A percentile compares a stretch with the other conserved stretches of the same genome.
Evolutionary conservation across 768 basidiomycete species (phyloP).

Genomic region (Phlebiopsis flavidoalba): DNA sequence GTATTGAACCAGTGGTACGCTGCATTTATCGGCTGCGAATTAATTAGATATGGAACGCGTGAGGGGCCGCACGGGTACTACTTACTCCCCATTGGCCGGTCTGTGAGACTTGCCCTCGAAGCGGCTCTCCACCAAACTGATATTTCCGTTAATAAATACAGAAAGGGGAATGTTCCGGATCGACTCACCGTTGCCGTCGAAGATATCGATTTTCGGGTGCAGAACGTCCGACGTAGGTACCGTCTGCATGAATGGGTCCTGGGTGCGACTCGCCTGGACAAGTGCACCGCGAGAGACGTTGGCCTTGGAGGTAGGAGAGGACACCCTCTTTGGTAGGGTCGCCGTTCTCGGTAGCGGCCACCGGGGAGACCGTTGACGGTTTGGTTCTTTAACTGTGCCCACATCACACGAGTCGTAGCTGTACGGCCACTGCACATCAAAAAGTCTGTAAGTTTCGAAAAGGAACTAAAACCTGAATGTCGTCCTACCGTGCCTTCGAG

Average conservation of each 20-base stretch:
- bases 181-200: slow-evolving; percentile 73
- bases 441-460: neutral
- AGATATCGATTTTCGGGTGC: slow-evolving; percentile 92
- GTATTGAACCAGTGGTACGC: slow-evolving; percentile 65
- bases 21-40: slow-evolving; percentile 63
- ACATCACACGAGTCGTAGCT: slow-evolving; percentile 84
- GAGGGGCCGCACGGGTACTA: slow-evolving; percentile 25
- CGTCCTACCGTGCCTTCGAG: slow-evolving; percentile 56
- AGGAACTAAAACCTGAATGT: slow-evolving; percentile 4
- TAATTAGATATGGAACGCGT: slow-evolving; percentile 22
- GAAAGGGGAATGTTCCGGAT: neutral
- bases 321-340: slow-evolving; percentile 45
- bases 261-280: slow-evolving; percentile 84
- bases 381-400: slow-evolving; percentile 85
- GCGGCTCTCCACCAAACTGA: slow-evolving; percentile 30
- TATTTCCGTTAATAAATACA: neutral
- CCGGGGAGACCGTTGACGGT: slow-evolving; percentile 65
- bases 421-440: slow-evolving; percentile 57
- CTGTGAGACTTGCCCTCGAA: slow-evolving; percentile 66
- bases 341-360: slow-evolving; percentile 54
- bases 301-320: slow-evolving; percentile 84
- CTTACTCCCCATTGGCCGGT: slow-evolving; percentile 78
- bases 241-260: slow-evolving; percentile 73
- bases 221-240: slow-evolving; percentile 67
- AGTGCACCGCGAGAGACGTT: slow-evolving; percentile 83